These are phyloP conservation scores for Plasmodium inui DNA, from an alignment of 169 alveolate genomes.

Conservation along the genomic window DNA sequence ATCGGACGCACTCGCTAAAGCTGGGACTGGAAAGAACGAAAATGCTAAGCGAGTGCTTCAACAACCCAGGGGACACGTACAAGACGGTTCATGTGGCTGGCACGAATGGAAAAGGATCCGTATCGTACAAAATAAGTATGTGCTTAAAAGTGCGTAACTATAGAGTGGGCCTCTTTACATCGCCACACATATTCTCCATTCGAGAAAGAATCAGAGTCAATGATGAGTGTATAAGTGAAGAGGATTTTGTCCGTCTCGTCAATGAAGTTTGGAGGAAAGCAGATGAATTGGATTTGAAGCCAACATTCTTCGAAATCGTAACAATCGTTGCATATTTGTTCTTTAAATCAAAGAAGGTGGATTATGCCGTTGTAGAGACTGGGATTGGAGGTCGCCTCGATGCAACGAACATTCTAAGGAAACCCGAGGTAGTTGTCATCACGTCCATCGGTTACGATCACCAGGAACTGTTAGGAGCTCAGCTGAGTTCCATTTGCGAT, in stretches of 20 bases:
- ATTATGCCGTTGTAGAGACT: constrained; percentile 91
- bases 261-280: constrained; percentile 57
- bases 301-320: constrained; percentile 85
- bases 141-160: constrained; percentile 81
- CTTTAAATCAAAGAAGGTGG: constrained; percentile 83
- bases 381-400: constrained; percentile 95
- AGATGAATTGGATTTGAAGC: constrained; percentile 67
- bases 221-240: constrained; percentile 74
- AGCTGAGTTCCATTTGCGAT: constrained; percentile 87
- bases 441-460: constrained; percentile 95
- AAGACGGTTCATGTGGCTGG: constrained; percentile 92
- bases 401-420: constrained; percentile 89
- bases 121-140: constrained; percentile 83
- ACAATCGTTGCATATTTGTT: constrained; percentile 81
- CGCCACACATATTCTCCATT: constrained; percentile 92
- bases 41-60: constrained; percentile 71
- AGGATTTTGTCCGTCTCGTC: constrained; percentile 65
- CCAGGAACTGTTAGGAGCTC: constrained; percentile 88
- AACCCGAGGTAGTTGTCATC: constrained; percentile 87
- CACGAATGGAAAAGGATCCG: constrained; percentile 94
- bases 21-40: constrained; percentile 39
- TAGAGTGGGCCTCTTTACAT: constrained; percentile 89
- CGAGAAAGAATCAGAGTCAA: constrained; percentile 91
- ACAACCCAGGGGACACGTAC: constrained; percentile 82
- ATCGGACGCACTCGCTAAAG: constrained; percentile 53